Evolutionary conservation across 441 rosid species (phyloP), one percentile per base, ranked within the genome.

Genomic region (Eruca vesicaria): DNA sequence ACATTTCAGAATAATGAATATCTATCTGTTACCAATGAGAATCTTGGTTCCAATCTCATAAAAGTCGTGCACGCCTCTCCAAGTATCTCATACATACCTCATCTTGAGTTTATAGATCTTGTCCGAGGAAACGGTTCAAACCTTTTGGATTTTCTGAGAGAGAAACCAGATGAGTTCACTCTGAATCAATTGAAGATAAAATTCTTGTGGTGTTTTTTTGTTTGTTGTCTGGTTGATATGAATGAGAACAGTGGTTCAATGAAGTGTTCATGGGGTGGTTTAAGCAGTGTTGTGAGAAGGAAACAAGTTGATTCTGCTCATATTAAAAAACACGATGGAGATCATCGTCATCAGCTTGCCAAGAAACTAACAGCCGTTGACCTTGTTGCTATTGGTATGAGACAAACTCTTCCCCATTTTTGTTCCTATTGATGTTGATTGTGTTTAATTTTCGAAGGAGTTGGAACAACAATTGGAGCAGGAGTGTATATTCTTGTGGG

Each of bases 401-500:
- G 15, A 31, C 6, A 71, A 77, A 26, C 4, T 29, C 5, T 29
- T 29, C n/a, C n/a, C n/a, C 7, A 29, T 29, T 29, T 29, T 29
- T 29, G 32, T 29, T 29, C 32, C 6, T 4, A 5, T 29, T 29
- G 32, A 29, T 29, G 32, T 29, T 29, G 32, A 29, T 29, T 29
- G 32, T 29, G 32, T 29, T 29, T 32, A 2, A 43, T 31, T 32
- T 20, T 20, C 64, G 58, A 96, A 53, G 99, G 99, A 32, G 98
- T 96, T 48, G 98, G 99, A 59, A 84, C 99, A 20, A 93, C 99
- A 12, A 93, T 96, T 57, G 99, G 99, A 63, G 99, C 99, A 68
- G 99, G 99, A 69, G 97, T 96, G 41, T 96, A 96, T 80, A 88
- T 96, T 79, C 94, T 96, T 5, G 93, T 96, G 41, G 99, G 99